Base-by-base conservation (phyloP, 345 rosid genomes). In the Corymbia maculata region DNA sequence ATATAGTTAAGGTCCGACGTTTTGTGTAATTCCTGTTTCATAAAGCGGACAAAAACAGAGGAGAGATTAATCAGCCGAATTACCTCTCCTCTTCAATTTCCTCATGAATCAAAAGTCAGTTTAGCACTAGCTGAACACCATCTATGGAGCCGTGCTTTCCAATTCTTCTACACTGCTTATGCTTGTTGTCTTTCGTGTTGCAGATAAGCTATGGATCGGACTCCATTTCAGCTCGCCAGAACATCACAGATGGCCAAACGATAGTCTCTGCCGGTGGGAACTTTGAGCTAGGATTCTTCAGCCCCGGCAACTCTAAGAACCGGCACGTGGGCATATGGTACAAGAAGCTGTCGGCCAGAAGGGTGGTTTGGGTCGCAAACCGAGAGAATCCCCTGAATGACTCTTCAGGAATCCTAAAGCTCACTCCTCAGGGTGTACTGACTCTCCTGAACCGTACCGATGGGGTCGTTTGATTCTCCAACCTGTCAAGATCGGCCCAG, bases 341-440 rank as follows among this genome's bases (percentile, higher is more conserved):
- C 91, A 93, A 90, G 88, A 88, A 82, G 44, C 82, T 90, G 45
- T 47, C 90, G 9, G 6, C 16, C 1, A 70, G 86, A 45, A 88
- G 90, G 7, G 90, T 91, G 24, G 91, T 91, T 4, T 93, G 94
- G 94, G 93, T 94, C 1, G 94, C 94, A 51, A 93, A 94, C 90
- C 89, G 94, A 88, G 91, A 91, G 44, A 24, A 13, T 52, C 92
- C 94, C 11, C 66, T 93, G 24, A 47, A 88, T 19, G 87, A 90
- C 52, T 86, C 89, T 44, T 84, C 93, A 7, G 94, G 91, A 51
- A 61, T 47, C 8, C 86, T 93, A 55, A 89, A 61, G 70, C 82
- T 92, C 79, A 86, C 79, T 42, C 50, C 51, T 85, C 82, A 61
- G 88, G 92, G 89, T 57, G 80, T 87, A 70, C 80, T 90, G 2